A percentile compares a stretch with the other conserved stretches of the same genome.
Conservation (phyloP, 225 moss, liverwort and hornwort genomes). For the Polytrichum commune region DNA sequence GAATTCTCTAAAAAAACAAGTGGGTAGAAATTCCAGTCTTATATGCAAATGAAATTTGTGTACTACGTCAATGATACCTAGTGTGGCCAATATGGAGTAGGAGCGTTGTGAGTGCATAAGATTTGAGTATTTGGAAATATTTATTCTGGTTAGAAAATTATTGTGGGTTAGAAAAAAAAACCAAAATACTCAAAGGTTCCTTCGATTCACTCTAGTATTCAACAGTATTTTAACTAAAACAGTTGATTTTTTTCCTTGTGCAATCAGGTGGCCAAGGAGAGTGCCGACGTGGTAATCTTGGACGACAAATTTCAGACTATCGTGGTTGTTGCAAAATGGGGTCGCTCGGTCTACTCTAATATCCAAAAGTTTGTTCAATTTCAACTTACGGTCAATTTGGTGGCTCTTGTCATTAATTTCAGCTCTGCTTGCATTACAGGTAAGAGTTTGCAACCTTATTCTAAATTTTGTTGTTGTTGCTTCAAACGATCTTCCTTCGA, state of each 20-base stretch:
- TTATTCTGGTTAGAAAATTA: no score
- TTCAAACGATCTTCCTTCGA: neutral
- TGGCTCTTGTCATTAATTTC: slow-evolving; percentile 86
- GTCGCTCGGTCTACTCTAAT: slow-evolving; percentile 90
- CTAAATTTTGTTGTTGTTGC: neutral
- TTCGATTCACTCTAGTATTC: no score
- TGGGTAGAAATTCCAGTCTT: no score
- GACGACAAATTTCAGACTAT: slow-evolving; percentile 91
- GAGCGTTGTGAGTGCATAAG: no score
- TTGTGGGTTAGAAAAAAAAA: no score
- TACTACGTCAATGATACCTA: no score
- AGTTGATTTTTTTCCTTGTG: neutral
- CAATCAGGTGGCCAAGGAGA: slow-evolving; percentile 90
- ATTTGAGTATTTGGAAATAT: no score
- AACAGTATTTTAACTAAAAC: neutral
- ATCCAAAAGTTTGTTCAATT: slow-evolving; percentile 99
- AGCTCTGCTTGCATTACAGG: slow-evolving; percentile 91
- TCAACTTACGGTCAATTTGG: slow-evolving; percentile 89
- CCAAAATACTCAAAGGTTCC: no score
- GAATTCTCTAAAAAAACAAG: no score
- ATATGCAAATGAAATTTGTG: no score
- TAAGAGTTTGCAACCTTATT: slow-evolving; percentile 13
- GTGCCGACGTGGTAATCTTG: slow-evolving; percentile 83
- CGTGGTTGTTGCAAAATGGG: slow-evolving; percentile 94
- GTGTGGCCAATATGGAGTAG: no score